Evolutionary conservation across 169 alveolate species (phyloP), one percentile per base, ranked within the genome.

Genomic region (Eimeria sp.): DNA sequence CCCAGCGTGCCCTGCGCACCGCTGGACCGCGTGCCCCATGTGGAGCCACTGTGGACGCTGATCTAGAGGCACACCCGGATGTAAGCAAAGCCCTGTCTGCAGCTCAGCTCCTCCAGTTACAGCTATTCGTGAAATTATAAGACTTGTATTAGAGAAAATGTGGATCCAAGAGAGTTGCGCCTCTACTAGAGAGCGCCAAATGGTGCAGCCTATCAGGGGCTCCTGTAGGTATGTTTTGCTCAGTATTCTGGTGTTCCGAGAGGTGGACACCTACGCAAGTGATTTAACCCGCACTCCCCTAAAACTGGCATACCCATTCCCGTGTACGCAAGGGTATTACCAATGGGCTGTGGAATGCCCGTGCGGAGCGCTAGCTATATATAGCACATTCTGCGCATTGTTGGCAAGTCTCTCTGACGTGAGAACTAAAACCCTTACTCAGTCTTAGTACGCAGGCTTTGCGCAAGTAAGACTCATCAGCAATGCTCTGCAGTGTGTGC

Each of bases 1-100:
- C 82, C 45, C 82, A 2, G 82, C 11, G 25, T 27, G 7, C 16
- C 40, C 0, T 14, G 82, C 54, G 82, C 82, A 72, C 27, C 82
- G 27, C 82, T 72, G 51, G 82, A 72, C 82, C 82, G 82, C 82
- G 54, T 30, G 82, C 82, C 82, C 82, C 82, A 16, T 72, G 51
- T 13, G 82, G 82, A 72, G 82, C 82, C 82, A 72, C 54, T 13
- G 16, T 10, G 82, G 82, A 11, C 30, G 54, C 82, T 72, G 82
- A 34, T 49, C 82, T 14, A 5, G 54, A 34, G 54, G 54, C 54
- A 72, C 27, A 72, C 49, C 45, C 49, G n/a, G 82, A 3, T 6
- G 82, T 30, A 72, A 34, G 82, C 54, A 72, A 40, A 72, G 54
- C 51, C 27, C 54, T 72, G 54, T 72, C 82, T 72, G 82, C 22